Base-by-base conservation (phyloP, 2,329 filamentous ascomycete genomes). In the Pseudopithomyces chartarum region DNA sequence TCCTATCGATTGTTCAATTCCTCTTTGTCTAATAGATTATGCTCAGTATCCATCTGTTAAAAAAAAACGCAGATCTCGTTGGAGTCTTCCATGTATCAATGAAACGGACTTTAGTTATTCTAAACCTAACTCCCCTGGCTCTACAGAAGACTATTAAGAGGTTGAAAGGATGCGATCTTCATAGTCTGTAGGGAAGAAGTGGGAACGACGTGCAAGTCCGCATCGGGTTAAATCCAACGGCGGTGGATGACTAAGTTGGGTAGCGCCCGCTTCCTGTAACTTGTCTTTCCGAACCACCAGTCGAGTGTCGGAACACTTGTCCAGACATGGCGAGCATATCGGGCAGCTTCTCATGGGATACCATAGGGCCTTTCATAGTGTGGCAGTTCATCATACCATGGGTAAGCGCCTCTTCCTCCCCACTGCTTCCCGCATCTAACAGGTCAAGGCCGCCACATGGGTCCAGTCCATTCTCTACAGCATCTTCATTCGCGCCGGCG, bases 401-500 rank as follows among this genome's bases (percentile, higher is more conserved):
- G 26, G 73, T 73, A 61, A 52, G 20, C 0, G 10, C 11, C n/a
- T 22, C 11, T 7, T 36, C 10, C 38, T 11, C 10, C 32, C n/a
- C 6, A 22, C 15, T 22, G 12, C 26, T 17, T n/a, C 13, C 34
- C 20, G 26, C 23, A 29, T 43, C 38, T 5, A 52, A 34, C 61
- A 12, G 29, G 8, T 54, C 20, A 39, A 73, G 71, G 72, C 65
- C 26, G 69, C 71, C 52, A 62, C 65, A 54, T 74, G 70, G 71
- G 46, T 90, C 6, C 94, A 98, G 75, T 84, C 84, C 60, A 81
- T 96, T 65, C 95, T 92, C 80, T 99, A 98, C 80, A 84, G 88
- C 68, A 79, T 98, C 65, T 90, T 91, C 54, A 94, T 97, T 73
- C 92, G 93, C 63, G 95, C 92, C 45, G 95, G 95, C 70, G 88